A percentile compares a stretch with the other conserved stretches of the same genome.
Conservation (phyloP, 2,329 filamentous ascomycete genomes). For the Thielaviopsis punctulata region DNA sequence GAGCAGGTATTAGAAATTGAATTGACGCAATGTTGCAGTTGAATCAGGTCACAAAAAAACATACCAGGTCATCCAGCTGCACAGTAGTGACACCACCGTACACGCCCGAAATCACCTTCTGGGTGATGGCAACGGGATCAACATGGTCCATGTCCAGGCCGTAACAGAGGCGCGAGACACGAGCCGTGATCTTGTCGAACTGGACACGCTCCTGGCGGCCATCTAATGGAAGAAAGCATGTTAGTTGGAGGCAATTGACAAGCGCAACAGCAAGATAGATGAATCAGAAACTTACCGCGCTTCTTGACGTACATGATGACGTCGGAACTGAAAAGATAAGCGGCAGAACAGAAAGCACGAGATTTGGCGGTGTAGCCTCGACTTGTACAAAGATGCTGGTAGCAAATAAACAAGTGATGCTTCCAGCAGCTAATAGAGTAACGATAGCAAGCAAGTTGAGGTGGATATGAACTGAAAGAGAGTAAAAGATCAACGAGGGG, state of each 20-base stretch:
- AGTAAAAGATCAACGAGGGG: background rate
- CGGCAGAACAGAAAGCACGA: conserved; percentile 14
- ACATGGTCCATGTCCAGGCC: conserved; percentile 88
- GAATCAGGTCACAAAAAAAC: conserved; percentile 21
- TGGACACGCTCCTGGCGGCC: conserved; percentile 99
- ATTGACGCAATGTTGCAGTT: conserved; percentile 12
- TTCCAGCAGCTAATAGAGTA: background rate
- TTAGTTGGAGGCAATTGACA: background rate
- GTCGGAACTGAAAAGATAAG: conserved; percentile 12
- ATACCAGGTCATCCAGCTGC: conserved; percentile 89
- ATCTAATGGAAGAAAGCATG: conserved; percentile 40
- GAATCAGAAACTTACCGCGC: conserved; percentile 34
- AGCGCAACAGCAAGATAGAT: background rate
- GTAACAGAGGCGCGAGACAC: conserved; percentile 94
- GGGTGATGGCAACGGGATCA: conserved; percentile 92
- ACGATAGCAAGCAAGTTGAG: background rate
- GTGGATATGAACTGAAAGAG: background rate
- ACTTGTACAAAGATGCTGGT: conserved; percentile 13
- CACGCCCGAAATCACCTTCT: conserved; percentile 98
- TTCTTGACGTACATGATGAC: conserved; percentile 44
- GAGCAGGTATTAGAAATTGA: background rate
- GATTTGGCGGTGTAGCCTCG: conserved; percentile 2
- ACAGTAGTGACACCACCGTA: conserved; percentile 96
- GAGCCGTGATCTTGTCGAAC: conserved; percentile 99
- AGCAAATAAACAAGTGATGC: background rate